Percentiles rank a stretch among this genome's conserved stretches.
phyloP scores from a whole-genome alignment of 768 basidiomycete genomes.

The Amanita polypyramis region DNA sequence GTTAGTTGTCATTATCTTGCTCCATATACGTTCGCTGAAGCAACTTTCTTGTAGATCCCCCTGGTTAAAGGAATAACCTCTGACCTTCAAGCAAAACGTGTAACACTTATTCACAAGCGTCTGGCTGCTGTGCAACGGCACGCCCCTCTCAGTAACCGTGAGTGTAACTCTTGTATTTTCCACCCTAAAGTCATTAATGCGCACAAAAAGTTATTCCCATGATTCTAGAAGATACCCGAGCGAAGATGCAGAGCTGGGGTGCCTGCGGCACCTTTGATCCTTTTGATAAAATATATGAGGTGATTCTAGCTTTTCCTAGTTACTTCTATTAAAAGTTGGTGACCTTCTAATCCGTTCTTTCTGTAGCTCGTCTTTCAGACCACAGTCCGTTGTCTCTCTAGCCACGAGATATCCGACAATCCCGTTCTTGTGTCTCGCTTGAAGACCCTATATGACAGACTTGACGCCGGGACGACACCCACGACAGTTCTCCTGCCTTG shows the following conservation, averaged over 20 bases:
- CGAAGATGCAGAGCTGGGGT: constrained; percentile 57
- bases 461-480: constrained; percentile 65
- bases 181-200: constrained; percentile 8
- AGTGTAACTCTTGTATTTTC: constrained; percentile 18
- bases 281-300: constrained; percentile 61
- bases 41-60: constrained; percentile 42
- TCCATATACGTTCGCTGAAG: constrained; percentile 13
- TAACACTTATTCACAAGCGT: constrained; percentile 63
- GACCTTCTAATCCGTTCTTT: constrained; percentile 6
- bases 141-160: constrained; percentile 49
- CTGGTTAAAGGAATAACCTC: constrained; percentile 69
- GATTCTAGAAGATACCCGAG: constrained; percentile 55
- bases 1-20: constrained; percentile 31
- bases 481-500: constrained; percentile 66
- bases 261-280: constrained; percentile 56
- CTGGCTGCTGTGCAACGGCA: constrained; percentile 53
- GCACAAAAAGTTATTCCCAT: constrained; percentile 45
- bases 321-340: constrained; percentile 8
- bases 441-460: constrained; percentile 51
- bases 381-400: constrained; percentile 57
- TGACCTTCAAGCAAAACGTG: constrained; percentile 48
- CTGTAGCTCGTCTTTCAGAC: constrained; percentile 61
- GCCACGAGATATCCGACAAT: constrained; percentile 62
- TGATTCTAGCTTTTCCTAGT: constrained; percentile 19
- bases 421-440: constrained; percentile 48